phyloP scores from a whole-genome alignment of 2,329 filamentous ascomycete genomes.

The Chrysoporthe cubensis region DNA sequence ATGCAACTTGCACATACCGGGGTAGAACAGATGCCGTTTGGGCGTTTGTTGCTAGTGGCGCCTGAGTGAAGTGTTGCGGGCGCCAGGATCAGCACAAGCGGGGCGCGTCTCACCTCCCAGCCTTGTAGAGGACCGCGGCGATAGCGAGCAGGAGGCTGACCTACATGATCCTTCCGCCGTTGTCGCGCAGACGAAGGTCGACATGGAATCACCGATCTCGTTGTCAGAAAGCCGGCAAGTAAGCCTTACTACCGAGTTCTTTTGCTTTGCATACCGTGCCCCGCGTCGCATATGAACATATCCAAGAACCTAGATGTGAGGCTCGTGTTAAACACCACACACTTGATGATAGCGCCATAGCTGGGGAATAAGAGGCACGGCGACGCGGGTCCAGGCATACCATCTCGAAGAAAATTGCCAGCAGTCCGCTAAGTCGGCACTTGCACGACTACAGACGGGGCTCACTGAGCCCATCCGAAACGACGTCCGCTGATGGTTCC shows the following conservation, averaged over 20 bases:
- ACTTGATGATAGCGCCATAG: neutral
- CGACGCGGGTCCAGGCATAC: neutral
- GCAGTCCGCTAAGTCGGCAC: neutral
- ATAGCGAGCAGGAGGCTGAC: slow-evolving; percentile 11
- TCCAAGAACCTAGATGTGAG: neutral
- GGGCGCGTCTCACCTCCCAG: neutral
- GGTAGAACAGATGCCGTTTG: neutral
- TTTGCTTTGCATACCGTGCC: neutral
- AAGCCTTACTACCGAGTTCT: neutral
- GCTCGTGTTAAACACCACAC: neutral
- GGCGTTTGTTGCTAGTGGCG: slow-evolving; percentile 5
- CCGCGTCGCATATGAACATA: neutral
- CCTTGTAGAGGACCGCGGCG: neutral
- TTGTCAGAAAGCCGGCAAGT: neutral
- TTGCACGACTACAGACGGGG: neutral
- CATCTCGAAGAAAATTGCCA: neutral
- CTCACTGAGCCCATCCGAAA: neutral
- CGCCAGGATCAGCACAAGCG: slow-evolving; percentile 1
- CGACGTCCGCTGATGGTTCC: no score
- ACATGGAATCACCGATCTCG: neutral
- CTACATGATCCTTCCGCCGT: slow-evolving; percentile 5
- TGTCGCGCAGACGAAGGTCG: neutral
- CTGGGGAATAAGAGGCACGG: neutral
- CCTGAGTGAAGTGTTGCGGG: neutral
- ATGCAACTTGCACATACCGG: neutral